Evolutionary conservation across 495 filamentous ascomycete genomes (phyloP), one percentile per base, ranked within the genome.

Genomic region (Aspergillus steynii): DNA sequence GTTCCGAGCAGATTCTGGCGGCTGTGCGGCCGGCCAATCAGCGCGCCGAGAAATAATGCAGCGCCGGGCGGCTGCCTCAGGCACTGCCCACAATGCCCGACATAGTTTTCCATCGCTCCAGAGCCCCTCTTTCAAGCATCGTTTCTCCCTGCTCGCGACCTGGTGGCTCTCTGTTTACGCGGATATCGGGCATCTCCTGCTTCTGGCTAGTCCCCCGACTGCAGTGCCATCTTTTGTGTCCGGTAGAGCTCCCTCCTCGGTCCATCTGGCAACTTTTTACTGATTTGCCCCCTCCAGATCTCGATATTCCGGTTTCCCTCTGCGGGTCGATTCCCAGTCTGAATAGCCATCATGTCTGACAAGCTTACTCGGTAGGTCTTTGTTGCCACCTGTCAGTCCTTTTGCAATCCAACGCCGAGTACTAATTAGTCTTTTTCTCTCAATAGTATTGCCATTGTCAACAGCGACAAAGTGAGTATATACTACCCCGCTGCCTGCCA

Each of bases 371-470:
- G 90, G 91, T 91, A 85, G 63, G 77, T 61, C 29, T 12, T 42
- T 12, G 37, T 14, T 55, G 32, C 10, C 45, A 14, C 26, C 32
- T 37, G 15, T 7, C 50, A 56, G 48, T 37, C n/a, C 25, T 7
- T 25, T 2, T 31, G 20, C 42, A 26, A 25, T 25, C 25, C 29
- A 15, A 15, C 10, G 51, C n/a, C 29, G 20, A 1, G 29, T 42
- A 12, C 50, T 64, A 58, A 66, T 31, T 56, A 61, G 58, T 68
- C 60, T 49, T 48, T 50, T 61, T 58, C 8, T 58, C 29, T 66
- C 8, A 55, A 68, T 70, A 97, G 95, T 86, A 90, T 99, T 81
- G 95, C 95, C 63, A 98, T 99, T 77, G 90, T 99, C 79, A 96
- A 90, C 75, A 87, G 82, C 73, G 95, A 99, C 86, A 97, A 98